A percentile compares a stretch with the other conserved stretches of the same genome.
Evolutionary conservation across 176 grass and related monocot species (phyloP).

Genomic region (Paspalum notatum): DNA sequence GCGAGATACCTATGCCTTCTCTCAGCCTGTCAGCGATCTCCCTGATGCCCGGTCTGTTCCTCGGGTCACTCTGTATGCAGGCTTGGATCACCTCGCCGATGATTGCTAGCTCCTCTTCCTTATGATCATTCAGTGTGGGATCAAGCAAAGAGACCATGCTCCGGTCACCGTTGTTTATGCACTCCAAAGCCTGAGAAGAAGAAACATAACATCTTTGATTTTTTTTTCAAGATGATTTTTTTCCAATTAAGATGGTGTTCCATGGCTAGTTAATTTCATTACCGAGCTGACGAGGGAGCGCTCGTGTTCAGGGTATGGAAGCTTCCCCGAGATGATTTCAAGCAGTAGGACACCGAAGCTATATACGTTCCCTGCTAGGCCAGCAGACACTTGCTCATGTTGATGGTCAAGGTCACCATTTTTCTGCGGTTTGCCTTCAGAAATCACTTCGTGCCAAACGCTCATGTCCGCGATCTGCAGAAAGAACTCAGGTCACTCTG

Average conservation of each 20-base stretch:
- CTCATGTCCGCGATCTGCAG: slow-evolving; percentile 69
- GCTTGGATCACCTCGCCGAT: slow-evolving; percentile 64
- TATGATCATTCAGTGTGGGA: slow-evolving; percentile 50
- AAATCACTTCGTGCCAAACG: slow-evolving; percentile 67
- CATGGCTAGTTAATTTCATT: slow-evolving; percentile 1
- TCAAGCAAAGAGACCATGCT: slow-evolving; percentile 51
- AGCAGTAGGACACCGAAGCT: slow-evolving; percentile 74
- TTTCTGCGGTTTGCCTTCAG: slow-evolving; percentile 27
- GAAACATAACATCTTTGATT: background rate
- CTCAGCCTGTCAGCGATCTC: slow-evolving; percentile 56
- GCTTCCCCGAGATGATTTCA: slow-evolving; percentile 83
- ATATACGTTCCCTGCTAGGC: slow-evolving; percentile 60
- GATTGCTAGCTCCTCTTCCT: slow-evolving; percentile 47
- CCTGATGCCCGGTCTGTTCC: slow-evolving; percentile 59
- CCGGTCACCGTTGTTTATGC: slow-evolving; percentile 40
- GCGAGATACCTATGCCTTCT: slow-evolving; percentile 55
- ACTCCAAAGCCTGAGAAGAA: slow-evolving; percentile 54
- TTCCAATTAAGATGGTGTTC: background rate
- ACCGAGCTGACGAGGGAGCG: slow-evolving; percentile 56
- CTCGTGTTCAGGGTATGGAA: slow-evolving; percentile 47
- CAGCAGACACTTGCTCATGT: slow-evolving; percentile 35
- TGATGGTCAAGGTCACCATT: slow-evolving; percentile 7
- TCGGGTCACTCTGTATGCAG: slow-evolving; percentile 63
- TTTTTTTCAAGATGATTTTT: background rate
- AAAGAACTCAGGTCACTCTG: background rate